phyloP scores from a whole-genome alignment of 352 stramenopile species.

The Pseudoperonospora humuli region DNA sequence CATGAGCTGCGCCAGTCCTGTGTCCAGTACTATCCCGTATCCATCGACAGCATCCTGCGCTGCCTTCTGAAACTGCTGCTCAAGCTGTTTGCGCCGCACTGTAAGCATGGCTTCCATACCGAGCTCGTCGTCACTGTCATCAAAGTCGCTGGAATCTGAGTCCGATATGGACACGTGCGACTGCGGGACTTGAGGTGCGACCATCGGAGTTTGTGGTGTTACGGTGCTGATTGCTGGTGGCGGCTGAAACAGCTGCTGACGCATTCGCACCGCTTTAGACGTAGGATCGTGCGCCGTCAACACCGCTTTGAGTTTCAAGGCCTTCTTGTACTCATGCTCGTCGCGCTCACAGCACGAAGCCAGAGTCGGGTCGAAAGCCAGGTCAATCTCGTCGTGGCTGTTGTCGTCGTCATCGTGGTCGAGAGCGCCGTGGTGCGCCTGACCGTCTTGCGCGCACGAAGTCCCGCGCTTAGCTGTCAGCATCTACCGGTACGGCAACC shows the following conservation, averaged over 20 bases:
- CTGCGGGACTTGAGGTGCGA: constrained; percentile 3
- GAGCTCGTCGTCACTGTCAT: constrained; percentile 42
- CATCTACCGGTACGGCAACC: constrained; percentile 8
- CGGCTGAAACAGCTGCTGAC: constrained; percentile 50
- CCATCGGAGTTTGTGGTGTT: constrained; percentile 1
- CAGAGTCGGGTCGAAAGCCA: constrained; percentile 51
- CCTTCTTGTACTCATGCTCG: constrained; percentile 44
- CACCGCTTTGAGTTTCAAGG: constrained; percentile 55
- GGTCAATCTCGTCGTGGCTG: constrained; percentile 20
- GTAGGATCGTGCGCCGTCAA: constrained; percentile 52
- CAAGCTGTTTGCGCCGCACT: constrained; percentile 34
- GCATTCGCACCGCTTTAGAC: constrained; percentile 39
- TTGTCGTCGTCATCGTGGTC: constrained; percentile 14
- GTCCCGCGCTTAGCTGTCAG: constrained; percentile 1
- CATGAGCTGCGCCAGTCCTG: constrained; percentile 20
- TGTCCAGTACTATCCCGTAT: constrained; percentile 42
- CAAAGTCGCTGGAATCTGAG: constrained; percentile 27
- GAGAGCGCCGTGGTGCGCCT: constrained; percentile 17
- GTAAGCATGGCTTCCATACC: constrained; percentile 31
- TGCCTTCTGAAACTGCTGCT: constrained; percentile 36
- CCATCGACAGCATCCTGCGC: constrained; percentile 40
- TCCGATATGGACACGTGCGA: constrained; percentile 11
- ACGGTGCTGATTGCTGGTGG: constrained; percentile 3
- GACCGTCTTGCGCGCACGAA: constrained; percentile 3
- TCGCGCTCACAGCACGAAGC: constrained; percentile 62